A percentile compares a stretch with the other conserved stretches of the same genome.
These are phyloP conservation scores for Botrytis hyacinthi DNA, from an alignment of 2,329 filamentous ascomycete species.

Conservation along the genomic window DNA sequence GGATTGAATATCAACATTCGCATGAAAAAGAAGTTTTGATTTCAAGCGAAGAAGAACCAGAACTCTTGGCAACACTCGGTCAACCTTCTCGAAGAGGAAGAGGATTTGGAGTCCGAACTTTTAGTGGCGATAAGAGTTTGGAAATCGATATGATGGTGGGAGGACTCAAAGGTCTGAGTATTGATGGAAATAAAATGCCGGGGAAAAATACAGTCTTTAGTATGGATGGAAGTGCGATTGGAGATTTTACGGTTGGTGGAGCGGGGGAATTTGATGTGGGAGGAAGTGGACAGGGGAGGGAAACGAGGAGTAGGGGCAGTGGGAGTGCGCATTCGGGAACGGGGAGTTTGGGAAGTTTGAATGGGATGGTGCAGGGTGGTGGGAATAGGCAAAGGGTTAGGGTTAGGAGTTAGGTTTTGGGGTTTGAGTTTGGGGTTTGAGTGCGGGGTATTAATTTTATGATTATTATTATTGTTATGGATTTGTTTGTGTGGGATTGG, in stretches of 20 bases:
- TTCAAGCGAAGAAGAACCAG: conserved; percentile 8
- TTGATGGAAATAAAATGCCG: neutral
- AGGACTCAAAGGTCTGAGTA: neutral
- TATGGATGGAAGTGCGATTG: conserved; percentile 7
- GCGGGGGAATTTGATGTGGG: neutral
- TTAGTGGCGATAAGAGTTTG: conserved; percentile 13
- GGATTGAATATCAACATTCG: neutral
- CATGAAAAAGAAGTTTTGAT: neutral
- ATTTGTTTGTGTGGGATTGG: neutral
- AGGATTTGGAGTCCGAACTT: conserved; percentile 6
- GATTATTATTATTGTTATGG: neutral
- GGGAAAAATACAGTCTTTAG: neutral
- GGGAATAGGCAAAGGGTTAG: neutral
- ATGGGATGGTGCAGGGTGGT: neutral
- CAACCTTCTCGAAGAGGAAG: neutral
- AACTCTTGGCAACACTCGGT: neutral
- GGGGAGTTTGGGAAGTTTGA: neutral
- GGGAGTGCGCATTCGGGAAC: neutral
- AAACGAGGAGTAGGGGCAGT: neutral
- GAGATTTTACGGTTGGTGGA: neutral
- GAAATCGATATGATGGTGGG: neutral
- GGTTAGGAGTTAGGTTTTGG: neutral
- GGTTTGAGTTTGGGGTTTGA: neutral
- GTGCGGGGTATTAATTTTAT: neutral
- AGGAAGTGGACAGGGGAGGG: neutral